Conservation (phyloP, 495 filamentous ascomycete species). For the Trichoderma virens region DNA sequence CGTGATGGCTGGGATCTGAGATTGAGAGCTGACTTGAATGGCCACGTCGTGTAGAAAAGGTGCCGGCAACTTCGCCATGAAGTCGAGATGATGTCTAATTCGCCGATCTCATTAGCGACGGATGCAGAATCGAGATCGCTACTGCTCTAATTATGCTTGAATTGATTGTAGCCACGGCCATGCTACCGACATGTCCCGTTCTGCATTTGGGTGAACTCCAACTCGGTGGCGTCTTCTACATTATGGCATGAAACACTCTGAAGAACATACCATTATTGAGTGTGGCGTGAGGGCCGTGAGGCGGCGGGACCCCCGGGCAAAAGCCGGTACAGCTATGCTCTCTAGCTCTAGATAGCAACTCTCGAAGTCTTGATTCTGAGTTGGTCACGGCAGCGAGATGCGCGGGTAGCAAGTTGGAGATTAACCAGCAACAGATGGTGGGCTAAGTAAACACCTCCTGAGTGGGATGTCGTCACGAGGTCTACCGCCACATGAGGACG, state of each 20-base stretch:
- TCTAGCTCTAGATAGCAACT: not conserved
- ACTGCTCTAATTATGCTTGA: not conserved
- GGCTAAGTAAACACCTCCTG: not conserved
- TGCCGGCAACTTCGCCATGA: slow-evolving; percentile 43
- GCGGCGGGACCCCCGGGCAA: not conserved
- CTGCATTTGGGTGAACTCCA: not conserved
- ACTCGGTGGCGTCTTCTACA: not conserved
- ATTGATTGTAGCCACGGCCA: not conserved
- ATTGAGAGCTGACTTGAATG: slow-evolving; percentile 50
- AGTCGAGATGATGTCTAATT: slow-evolving; percentile 47
- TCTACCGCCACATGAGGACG: not conserved
- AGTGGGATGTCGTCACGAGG: not conserved
- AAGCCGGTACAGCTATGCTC: not conserved
- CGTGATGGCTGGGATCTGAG: slow-evolving; percentile 74
- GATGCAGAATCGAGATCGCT: not conserved
- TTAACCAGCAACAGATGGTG: not conserved
- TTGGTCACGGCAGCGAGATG: not conserved
- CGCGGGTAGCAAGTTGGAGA: not conserved
- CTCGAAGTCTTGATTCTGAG: not conserved
- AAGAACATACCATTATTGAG: slow-evolving; percentile 29
- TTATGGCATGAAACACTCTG: not conserved
- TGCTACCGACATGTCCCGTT: not conserved
- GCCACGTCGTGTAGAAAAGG: slow-evolving; percentile 47
- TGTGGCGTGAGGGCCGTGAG: slow-evolving; percentile 8
- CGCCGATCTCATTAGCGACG: slow-evolving; percentile 8